A percentile compares a stretch with the other conserved stretches of the same genome.
Conservation (phyloP, 2,329 filamentous ascomycete species). For the Pseudocercospora fuligena region DNA sequence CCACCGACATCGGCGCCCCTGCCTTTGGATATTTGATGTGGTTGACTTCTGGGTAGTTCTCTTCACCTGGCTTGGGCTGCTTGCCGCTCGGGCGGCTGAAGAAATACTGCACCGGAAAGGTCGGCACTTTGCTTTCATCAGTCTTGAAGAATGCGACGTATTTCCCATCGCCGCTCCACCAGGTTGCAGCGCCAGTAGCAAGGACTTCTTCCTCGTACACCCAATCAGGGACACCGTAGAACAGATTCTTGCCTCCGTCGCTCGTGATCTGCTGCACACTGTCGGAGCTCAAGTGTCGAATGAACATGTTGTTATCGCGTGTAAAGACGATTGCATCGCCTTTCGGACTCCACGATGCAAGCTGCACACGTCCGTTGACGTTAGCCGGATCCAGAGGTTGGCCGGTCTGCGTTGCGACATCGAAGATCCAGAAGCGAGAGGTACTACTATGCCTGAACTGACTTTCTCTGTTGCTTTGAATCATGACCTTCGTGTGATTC, state of each 20-base stretch:
- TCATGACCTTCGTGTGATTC: slow-evolving; percentile 82
- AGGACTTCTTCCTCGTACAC: slow-evolving; percentile 93
- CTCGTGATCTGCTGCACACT: slow-evolving; percentile 74
- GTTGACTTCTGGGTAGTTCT: slow-evolving; percentile 86
- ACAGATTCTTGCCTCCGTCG: slow-evolving; percentile 85
- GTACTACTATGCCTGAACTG: slow-evolving; percentile 92
- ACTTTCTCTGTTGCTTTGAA: slow-evolving; percentile 72
- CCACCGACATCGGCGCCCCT: slow-evolving; percentile 88
- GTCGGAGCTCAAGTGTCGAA: slow-evolving; percentile 69
- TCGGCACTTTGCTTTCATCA: slow-evolving; percentile 88
- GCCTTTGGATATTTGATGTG: slow-evolving; percentile 98
- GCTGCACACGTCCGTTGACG: slow-evolving; percentile 70
- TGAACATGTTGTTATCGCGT: slow-evolving; percentile 84
- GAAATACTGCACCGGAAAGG: slow-evolving; percentile 93
- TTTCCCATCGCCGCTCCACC: slow-evolving; percentile 92
- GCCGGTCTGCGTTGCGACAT: slow-evolving; percentile 78
- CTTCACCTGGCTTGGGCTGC: slow-evolving; percentile 69
- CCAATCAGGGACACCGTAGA: slow-evolving; percentile 97
- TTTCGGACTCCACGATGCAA: slow-evolving; percentile 86
- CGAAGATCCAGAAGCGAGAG: slow-evolving; percentile 87
- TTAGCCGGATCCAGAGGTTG: slow-evolving; percentile 77
- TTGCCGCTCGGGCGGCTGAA: slow-evolving; percentile 81
- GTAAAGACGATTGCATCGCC: slow-evolving; percentile 91
- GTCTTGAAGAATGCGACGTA: slow-evolving; percentile 91
- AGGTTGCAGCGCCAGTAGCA: slow-evolving; percentile 77